Evolutionary conservation across 2,329 filamentous ascomycete genomes (phyloP).

Genomic region (Cladophialophora psammophila): DNA sequence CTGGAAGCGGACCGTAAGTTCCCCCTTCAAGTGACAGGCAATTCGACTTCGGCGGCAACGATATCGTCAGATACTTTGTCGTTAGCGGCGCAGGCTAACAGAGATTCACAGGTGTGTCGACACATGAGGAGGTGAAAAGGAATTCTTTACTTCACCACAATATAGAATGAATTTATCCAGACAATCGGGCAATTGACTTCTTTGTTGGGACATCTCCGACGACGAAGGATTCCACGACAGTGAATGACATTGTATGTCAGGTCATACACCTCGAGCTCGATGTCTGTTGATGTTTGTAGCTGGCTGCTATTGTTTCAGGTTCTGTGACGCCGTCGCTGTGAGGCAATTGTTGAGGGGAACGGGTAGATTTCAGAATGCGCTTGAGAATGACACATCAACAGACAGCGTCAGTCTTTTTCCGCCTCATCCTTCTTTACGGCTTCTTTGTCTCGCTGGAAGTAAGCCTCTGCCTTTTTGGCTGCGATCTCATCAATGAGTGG

Average conservation of each 20-base stretch:
- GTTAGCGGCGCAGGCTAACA: not conserved
- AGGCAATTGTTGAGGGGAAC: not conserved
- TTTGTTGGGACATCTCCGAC: constrained; percentile 6
- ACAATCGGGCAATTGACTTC: not conserved
- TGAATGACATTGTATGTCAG: not conserved
- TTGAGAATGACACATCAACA: not conserved
- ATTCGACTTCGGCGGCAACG: not conserved
- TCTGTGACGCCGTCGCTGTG: not conserved
- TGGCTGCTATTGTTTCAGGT: not conserved
- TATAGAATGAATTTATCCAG: not conserved
- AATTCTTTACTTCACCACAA: constrained; percentile 21
- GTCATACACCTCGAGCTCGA: not conserved
- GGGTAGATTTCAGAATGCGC: not conserved
- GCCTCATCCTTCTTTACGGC: not conserved
- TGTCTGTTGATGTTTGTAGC: not conserved
- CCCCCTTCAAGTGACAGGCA: not conserved
- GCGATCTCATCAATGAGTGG: constrained; percentile 50
- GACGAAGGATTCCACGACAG: not conserved
- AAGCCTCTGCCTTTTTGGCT: constrained; percentile 44
- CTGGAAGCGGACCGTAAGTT: constrained; percentile 9
- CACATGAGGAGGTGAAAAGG: constrained; percentile 18
- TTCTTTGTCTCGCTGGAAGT: constrained; percentile 35
- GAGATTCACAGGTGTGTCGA: not conserved
- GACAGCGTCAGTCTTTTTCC: constrained; percentile 7
- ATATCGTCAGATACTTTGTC: not conserved